phyloP scores from a whole-genome alignment of 306 rosid species.

The Castanopsis chinensis region DNA sequence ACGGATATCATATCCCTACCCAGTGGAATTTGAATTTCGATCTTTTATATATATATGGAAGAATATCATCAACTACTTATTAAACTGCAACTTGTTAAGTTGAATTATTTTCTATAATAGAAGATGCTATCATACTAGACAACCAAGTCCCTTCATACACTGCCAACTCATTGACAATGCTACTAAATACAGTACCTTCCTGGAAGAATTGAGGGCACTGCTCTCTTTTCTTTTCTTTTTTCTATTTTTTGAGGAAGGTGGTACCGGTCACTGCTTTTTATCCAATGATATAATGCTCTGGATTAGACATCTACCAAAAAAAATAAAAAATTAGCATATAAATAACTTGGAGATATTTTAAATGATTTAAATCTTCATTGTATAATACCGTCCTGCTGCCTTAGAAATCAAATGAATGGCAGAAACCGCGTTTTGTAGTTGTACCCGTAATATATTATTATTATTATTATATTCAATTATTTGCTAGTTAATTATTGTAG shows the following conservation, averaged over 20 bases:
- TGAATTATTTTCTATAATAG: neutral
- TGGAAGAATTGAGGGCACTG: neutral
- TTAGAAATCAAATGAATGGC: conserved; percentile 12
- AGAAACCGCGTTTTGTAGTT: conserved; percentile 56
- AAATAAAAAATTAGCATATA: neutral
- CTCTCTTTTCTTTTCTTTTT: no score
- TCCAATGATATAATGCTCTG: neutral
- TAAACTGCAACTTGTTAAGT: no score
- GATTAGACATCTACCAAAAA: neutral
- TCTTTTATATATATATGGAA: no score
- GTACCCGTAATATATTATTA: conserved; percentile 13
- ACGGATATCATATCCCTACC: no score
- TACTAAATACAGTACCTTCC: neutral
- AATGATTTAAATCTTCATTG: conserved; percentile 17
- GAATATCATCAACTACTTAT: no score
- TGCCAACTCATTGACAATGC: neutral
- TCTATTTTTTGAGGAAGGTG: no score
- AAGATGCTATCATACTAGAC: neutral
- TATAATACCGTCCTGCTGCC: conserved; percentile 11
- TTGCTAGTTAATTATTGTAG: conserved; percentile 7
- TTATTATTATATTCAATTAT: neutral
- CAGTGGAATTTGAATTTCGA: no score
- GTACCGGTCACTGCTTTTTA: neutral
- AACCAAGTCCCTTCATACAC: no score
- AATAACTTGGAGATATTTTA: neutral